Percentiles rank a stretch among this genome's conserved stretches.
These are phyloP conservation scores for Paraphoma sp. DNA, from an alignment of 2,329 filamentous ascomycete genomes.

Conservation along the genomic window DNA sequence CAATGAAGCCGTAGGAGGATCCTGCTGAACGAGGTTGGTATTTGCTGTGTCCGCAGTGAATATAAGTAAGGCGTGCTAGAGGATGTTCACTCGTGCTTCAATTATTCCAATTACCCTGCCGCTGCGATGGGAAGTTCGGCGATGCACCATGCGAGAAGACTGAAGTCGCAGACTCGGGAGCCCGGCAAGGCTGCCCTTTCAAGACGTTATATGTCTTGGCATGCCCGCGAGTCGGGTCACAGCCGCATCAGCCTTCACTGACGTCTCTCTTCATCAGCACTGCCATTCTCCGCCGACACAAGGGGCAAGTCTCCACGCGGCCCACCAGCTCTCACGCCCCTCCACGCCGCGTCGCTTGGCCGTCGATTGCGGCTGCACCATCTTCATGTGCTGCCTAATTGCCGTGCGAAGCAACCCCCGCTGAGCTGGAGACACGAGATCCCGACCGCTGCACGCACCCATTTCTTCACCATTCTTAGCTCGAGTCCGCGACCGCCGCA, in stretches of 20 bases:
- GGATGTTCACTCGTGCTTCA: no score
- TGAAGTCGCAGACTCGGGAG: not conserved
- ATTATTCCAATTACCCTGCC: not conserved
- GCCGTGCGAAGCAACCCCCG: slow-evolving; percentile 29
- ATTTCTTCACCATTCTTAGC: slow-evolving; percentile 19
- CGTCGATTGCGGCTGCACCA: slow-evolving; percentile 14
- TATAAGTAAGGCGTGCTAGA: no score
- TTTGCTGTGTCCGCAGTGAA: no score
- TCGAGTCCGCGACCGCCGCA: slow-evolving; percentile 12
- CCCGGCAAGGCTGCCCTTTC: slow-evolving; percentile 3
- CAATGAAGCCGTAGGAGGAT: not conserved
- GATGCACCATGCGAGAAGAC: not conserved
- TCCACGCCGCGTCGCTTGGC: slow-evolving; percentile 8
- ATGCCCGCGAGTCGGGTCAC: slow-evolving; percentile 22
- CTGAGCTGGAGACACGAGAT: slow-evolving; percentile 31
- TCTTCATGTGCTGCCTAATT: slow-evolving; percentile 40
- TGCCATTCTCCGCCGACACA: slow-evolving; percentile 19
- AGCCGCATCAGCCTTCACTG: slow-evolving; percentile 29
- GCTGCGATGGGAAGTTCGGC: not conserved
- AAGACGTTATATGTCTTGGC: slow-evolving; percentile 11
- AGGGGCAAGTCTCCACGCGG: slow-evolving; percentile 27
- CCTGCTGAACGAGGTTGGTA: no score
- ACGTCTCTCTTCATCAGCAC: slow-evolving; percentile 29
- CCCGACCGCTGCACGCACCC: slow-evolving; percentile 17
- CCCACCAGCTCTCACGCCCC: slow-evolving; percentile 9